Conservation (phyloP, 768 basidiomycete genomes). For the Suillus ampliporus region DNA sequence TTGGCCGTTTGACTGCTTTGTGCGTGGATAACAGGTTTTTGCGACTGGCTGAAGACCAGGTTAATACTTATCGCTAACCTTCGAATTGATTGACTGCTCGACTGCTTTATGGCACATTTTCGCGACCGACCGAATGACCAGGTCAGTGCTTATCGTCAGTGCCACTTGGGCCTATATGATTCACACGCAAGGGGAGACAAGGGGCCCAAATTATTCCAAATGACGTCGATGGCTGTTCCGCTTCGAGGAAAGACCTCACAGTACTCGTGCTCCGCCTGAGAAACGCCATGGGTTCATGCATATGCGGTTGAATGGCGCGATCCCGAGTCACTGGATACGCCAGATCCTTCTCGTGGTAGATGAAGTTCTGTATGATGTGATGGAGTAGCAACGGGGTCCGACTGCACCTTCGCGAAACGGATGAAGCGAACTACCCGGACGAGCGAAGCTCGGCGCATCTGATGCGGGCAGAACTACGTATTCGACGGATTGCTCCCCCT, state of each 20-base stretch:
- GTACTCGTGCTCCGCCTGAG: neutral
- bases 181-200: neutral
- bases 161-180: neutral
- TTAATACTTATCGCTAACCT: neutral
- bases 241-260: neutral
- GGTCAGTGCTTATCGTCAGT: neutral
- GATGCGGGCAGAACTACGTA: neutral
- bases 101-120: neutral
- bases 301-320: neutral
- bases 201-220: neutral
- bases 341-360: neutral
- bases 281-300: neutral
- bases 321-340: neutral
- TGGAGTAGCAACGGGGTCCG: neutral
- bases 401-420: neutral
- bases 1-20: neutral
- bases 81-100: neutral
- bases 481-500: neutral
- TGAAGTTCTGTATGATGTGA: neutral
- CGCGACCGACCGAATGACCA: neutral
- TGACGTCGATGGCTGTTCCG: neutral
- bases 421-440: neutral
- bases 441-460: neutral
- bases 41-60: neutral
- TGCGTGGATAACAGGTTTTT: neutral